These are phyloP conservation scores for Maudiozyma humilis DNA, from an alignment of 1,139 yeast genomes.

Conservation along the genomic window DNA sequence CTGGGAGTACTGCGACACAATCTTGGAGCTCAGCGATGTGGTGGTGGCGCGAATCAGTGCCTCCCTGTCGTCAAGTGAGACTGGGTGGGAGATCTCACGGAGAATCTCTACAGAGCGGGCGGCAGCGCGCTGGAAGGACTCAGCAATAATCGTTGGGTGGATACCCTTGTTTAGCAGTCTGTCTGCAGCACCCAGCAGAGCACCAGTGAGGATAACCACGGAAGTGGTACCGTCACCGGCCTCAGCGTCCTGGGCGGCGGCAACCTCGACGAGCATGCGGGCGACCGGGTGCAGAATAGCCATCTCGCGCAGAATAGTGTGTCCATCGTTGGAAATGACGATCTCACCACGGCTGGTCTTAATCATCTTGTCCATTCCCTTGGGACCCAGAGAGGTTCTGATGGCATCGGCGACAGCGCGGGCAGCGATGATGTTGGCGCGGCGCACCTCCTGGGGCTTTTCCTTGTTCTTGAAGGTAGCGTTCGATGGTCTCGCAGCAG, in stretches of 20 bases:
- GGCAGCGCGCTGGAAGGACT: conserved; percentile 91
- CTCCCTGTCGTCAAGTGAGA: conserved; percentile 68
- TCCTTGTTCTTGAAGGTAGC: conserved; percentile 90
- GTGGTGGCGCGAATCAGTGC: conserved; percentile 85
- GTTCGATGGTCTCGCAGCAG: conserved; percentile 49
- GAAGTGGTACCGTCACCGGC: conserved; percentile 99
- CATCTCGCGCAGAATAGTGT: conserved; percentile 92
- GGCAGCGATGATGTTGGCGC: conserved; percentile 83
- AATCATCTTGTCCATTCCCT: conserved; percentile 99
- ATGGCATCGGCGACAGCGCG: conserved; percentile 97
- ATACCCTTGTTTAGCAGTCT: conserved; percentile 80
- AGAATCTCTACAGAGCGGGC: conserved; percentile 75
- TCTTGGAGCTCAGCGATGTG: conserved; percentile 87
- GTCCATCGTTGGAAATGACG: conserved; percentile 95
- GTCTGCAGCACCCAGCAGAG: conserved; percentile 90
- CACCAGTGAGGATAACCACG: conserved; percentile 92
- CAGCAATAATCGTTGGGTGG: conserved; percentile 93
- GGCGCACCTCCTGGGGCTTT: conserved; percentile 95
- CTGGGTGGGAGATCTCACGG: conserved; percentile 73
- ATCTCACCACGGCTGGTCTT: conserved; percentile 88
- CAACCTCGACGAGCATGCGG: conserved; percentile 91
- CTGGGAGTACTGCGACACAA: conserved; percentile 84
- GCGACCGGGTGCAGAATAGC: conserved; percentile 98
- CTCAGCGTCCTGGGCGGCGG: conserved; percentile 95
- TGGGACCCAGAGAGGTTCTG: conserved; percentile 94